Base-by-base conservation (phyloP, 2,329 filamentous ascomycete genomes). In the Cytospora mali region DNA sequence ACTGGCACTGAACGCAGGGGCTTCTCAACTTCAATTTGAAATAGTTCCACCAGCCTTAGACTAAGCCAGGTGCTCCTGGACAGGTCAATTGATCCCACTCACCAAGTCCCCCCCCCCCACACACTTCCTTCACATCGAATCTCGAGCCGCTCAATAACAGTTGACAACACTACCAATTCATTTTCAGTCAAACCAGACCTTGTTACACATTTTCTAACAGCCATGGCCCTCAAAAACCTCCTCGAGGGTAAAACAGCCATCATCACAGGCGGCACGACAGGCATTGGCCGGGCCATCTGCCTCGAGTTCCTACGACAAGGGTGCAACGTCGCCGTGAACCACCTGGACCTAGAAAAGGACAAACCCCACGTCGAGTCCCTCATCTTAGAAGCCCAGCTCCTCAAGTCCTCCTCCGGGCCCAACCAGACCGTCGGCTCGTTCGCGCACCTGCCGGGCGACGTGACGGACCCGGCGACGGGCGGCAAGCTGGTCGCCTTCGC, bases 261-360 rank as follows among this genome's bases (percentile, higher is more conserved):
- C 73, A 92, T 97, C 71, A 96, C 92, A 0, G 92, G 93, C 67
- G 92, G 91, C 62, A 89, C 89, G 4, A 96, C 92, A 1, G 92
- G 92, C 61, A 96, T 96, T 70, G 93, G 93, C 58, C 85, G 91
- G 67, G 93, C 92, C 68, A 96, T 96, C 66, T 88, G 89, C 49
- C 83, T 96, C 56, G 88, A 88, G 70, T 96, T 91, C 74, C 79
- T 94, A 58, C 81, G 83, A 5, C 91, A 96, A 69, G 92, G 92
- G 68, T 90, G 89, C 68, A 84, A 85, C 72, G 90, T 96, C 33
- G 87, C 90, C 29, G 85, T 96, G 65, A 96, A 95, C 78, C 90
- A 95, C 72, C 84, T 93, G 2, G 89, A 84, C 62, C 80, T 86
- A 7, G 73, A 76, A 4, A 75, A 75, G 52, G 85, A 88, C 74